Evolutionary conservation across 1,284 basidiomycete species (phyloP).

Genomic region (Ganoderma sinense): DNA sequence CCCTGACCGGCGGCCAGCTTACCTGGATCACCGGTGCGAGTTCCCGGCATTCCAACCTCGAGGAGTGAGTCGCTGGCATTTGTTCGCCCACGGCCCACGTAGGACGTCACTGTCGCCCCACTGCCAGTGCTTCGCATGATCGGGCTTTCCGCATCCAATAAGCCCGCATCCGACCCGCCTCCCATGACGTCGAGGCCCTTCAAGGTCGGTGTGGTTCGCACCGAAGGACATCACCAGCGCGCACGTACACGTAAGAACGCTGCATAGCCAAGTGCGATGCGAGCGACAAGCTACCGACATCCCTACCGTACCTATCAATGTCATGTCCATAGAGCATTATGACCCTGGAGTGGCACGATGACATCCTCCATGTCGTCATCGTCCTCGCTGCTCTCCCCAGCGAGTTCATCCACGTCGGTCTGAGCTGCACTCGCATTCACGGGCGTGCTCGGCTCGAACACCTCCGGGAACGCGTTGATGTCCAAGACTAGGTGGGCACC

Average conservation of each 20-base stretch:
- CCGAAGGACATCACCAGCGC: neutral
- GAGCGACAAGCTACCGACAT: constrained; percentile 1
- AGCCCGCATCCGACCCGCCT: neutral
- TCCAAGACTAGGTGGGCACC: constrained; percentile 26
- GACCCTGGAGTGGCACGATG: constrained; percentile 22
- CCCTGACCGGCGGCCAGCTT: neutral
- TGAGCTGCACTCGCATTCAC: constrained; percentile 25
- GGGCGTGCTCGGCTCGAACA: constrained; percentile 10
- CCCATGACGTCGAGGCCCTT: neutral
- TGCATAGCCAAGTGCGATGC: constrained; percentile 1
- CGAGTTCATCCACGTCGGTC: constrained; percentile 24
- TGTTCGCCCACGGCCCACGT: neutral
- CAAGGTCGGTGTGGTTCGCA: neutral
- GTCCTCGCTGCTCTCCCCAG: constrained; percentile 22
- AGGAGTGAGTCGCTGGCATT: neutral
- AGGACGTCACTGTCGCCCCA: neutral
- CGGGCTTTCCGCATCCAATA: neutral
- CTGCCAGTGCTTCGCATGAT: neutral
- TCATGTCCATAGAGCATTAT: constrained; percentile 28
- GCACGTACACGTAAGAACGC: neutral
- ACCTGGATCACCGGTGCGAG: neutral
- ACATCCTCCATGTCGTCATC: constrained; percentile 32
- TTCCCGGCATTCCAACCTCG: neutral
- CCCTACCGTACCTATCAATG: neutral
- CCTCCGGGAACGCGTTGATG: constrained; percentile 28